A percentile compares a stretch with the other conserved stretches of the same genome.
Conservation (phyloP, 345 rosid genomes). For the Moricandia arvensis region DNA sequence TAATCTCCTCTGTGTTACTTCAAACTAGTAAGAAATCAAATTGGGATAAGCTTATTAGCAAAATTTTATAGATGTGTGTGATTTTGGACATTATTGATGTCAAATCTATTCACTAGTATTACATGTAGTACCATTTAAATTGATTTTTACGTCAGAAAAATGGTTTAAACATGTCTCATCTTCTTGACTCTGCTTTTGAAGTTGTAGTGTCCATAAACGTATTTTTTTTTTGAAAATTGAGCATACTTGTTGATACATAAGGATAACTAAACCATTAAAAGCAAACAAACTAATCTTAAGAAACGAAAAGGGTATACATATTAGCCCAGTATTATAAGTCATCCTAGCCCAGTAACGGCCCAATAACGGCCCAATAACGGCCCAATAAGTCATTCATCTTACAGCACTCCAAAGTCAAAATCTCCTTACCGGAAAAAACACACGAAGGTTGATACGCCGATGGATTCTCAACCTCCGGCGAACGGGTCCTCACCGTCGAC, state of each 20-base stretch:
- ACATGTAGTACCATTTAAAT: not conserved
- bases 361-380: conserved; percentile 11
- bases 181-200: not conserved
- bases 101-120: not conserved
- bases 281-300: too few species aligned
- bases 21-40: too few species aligned
- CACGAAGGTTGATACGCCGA: not conserved
- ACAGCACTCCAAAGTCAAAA: not conserved
- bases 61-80: conserved; percentile 9
- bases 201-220: not conserved
- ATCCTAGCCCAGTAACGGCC: not conserved
- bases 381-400: not conserved
- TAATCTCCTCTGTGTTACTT: too few species aligned
- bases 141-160: not conserved
- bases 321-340: not conserved
- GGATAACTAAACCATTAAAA: not conserved
- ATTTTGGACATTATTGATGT: not conserved
- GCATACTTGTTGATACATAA: not conserved
- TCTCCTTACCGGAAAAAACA: not conserved
- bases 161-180: not conserved
- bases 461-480: conserved; percentile 42
- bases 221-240: not conserved
- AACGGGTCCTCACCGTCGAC: conserved; percentile 26
- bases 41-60: conserved; percentile 60
- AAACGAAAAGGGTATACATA: not conserved